Evolutionary conservation across 2,329 filamentous ascomycete species (phyloP).

Genomic region (Neophaeococcomyces aloes): DNA sequence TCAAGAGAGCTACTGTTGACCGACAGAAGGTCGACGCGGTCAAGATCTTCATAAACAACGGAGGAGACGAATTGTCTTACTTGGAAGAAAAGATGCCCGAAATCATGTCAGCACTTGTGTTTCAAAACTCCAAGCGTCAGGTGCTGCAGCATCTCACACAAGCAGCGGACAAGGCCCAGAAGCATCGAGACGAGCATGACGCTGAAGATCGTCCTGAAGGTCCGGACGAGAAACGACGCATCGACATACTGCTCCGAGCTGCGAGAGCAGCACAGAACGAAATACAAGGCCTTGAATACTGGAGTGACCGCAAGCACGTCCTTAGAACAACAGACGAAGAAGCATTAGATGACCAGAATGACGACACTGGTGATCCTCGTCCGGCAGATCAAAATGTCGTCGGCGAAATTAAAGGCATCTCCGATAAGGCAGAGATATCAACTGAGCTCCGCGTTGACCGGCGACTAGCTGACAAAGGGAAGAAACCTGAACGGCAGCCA

Average conservation of each 20-base stretch:
- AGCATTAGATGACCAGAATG: slow-evolving; percentile 10
- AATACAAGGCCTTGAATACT: slow-evolving; percentile 71
- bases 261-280: slow-evolving; percentile 69
- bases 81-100: slow-evolving; percentile 69
- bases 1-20: slow-evolving; percentile 68
- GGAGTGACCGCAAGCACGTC: slow-evolving; percentile 55
- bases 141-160: slow-evolving; percentile 60
- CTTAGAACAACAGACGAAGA: slow-evolving; percentile 17
- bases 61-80: slow-evolving; percentile 62
- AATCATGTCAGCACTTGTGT: slow-evolving; percentile 78
- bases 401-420: slow-evolving; percentile 52
- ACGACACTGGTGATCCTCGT: slow-evolving; percentile 17
- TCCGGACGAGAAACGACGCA: slow-evolving; percentile 40
- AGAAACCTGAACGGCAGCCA: slow-evolving; percentile 3
- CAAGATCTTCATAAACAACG: slow-evolving; percentile 69
- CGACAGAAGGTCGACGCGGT: slow-evolving; percentile 82
- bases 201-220: slow-evolving; percentile 32
- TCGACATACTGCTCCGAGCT: slow-evolving; percentile 61
- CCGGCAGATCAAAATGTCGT: slow-evolving; percentile 11
- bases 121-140: slow-evolving; percentile 73
- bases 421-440: slow-evolving; percentile 36
- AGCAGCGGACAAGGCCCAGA: slow-evolving; percentile 47
- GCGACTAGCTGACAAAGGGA: neutral
- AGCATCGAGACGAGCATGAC: slow-evolving; percentile 40
- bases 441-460: slow-evolving; percentile 8